Percentiles rank a stretch among this genome's conserved stretches.
Evolutionary conservation across 305 asterid species (phyloP).

Genomic region (Solanum aculeatissimum): DNA sequence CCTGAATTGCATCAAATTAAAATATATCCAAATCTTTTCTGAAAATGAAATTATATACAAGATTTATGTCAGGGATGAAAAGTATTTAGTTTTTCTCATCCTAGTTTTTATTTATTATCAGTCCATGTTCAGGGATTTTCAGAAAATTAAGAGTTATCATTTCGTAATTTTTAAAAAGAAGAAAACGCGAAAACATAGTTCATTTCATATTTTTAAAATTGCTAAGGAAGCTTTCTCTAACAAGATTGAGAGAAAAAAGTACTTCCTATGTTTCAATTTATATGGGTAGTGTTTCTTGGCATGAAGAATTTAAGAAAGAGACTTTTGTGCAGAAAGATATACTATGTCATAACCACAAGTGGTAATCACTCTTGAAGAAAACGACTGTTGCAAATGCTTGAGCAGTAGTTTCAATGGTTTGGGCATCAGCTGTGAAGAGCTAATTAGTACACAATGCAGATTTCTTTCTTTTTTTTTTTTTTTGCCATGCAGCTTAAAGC

Average conservation of each 20-base stretch:
- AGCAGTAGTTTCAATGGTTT: neutral
- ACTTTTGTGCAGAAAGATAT: neutral
- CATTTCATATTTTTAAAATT: neutral
- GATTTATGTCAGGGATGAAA: neutral
- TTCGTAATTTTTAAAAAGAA: neutral
- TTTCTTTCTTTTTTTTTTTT: neutral
- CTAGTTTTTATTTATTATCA: neutral
- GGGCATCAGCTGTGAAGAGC: neutral
- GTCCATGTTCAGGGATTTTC: neutral
- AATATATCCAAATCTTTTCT: neutral
- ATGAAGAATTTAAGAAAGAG: neutral
- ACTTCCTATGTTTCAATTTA: neutral
- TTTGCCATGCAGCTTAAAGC: neutral
- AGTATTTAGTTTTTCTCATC: neutral
- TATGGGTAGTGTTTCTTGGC: neutral
- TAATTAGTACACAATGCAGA: neutral
- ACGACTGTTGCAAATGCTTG: neutral
- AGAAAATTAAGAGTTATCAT: neutral
- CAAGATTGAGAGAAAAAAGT: neutral
- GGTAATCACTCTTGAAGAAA: neutral
- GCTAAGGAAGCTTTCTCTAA: neutral
- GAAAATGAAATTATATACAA: neutral
- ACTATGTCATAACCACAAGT: neutral
- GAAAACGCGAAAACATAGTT: neutral
- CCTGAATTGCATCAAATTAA: neutral